These are phyloP conservation scores for Coemansia pectinata DNA, from an alignment of 192 early-diverging fungal genomes.

Conservation along the genomic window DNA sequence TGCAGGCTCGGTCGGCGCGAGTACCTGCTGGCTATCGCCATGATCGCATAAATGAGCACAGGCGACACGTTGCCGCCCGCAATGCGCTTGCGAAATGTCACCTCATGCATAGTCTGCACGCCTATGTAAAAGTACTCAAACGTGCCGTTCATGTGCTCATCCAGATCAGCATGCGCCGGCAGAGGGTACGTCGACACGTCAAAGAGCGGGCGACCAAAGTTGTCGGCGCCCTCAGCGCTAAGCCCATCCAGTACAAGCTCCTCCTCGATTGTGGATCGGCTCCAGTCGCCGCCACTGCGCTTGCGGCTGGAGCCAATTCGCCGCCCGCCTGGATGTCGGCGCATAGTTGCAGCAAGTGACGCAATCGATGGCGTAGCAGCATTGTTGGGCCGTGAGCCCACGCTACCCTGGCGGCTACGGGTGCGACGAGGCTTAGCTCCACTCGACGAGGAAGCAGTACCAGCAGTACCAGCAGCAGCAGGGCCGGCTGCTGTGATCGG, in stretches of 20 bases:
- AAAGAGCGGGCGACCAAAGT: slow-evolving; percentile 45
- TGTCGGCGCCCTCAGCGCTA: slow-evolving; percentile 36
- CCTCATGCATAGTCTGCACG: slow-evolving; percentile 43
- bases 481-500: slow-evolving; percentile 5
- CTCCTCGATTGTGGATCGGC: slow-evolving; percentile 31
- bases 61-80: slow-evolving; percentile 36
- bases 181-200: slow-evolving; percentile 37
- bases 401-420: not conserved
- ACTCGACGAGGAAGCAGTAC: not conserved
- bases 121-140: slow-evolving; percentile 58
- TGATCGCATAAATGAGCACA: slow-evolving; percentile 51
- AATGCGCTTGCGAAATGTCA: slow-evolving; percentile 42
- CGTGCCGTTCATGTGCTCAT: slow-evolving; percentile 51
- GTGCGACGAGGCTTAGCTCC: not conserved
- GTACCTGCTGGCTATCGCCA: slow-evolving; percentile 55
- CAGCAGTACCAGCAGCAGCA: not conserved
- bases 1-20: slow-evolving; percentile 53
- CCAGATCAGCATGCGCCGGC: slow-evolving; percentile 29
- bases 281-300: slow-evolving; percentile 26
- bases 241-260: slow-evolving; percentile 45
- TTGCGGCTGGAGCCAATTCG: not conserved
- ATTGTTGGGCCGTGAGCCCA: not conserved
- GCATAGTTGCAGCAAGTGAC: slow-evolving; percentile 2
- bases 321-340: not conserved
- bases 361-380: not conserved